Evolutionary conservation across 345 rosid species (phyloP).

Genomic region (Eucalyptus microcorys): DNA sequence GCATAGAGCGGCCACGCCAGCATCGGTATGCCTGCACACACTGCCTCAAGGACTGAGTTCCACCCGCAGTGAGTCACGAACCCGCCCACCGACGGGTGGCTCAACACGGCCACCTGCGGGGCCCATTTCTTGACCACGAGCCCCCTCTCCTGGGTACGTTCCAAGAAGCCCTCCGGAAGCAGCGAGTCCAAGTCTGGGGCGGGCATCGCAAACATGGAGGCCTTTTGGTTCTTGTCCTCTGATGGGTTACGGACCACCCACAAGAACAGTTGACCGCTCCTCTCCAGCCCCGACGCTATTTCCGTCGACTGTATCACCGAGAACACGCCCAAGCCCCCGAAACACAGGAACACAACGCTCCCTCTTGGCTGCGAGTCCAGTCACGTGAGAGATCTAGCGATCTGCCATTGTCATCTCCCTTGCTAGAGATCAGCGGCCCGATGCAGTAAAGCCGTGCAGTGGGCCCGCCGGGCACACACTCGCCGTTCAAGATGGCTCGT

Average conservation of each 20-base stretch:
- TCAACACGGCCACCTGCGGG: conserved; percentile 5
- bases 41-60: conserved; percentile 19
- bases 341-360: conserved; percentile 44
- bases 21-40: not conserved
- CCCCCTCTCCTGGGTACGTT: conserved; percentile 15
- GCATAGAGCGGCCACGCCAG: conserved; percentile 39
- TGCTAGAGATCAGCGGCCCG: conserved; percentile 35
- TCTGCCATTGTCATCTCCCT: not conserved
- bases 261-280: conserved; percentile 31
- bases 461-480: conserved; percentile 9
- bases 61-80: conserved; percentile 21
- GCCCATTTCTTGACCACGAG: conserved; percentile 11
- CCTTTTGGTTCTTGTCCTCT: not conserved
- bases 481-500: conserved; percentile 26
- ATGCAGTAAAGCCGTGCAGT: conserved; percentile 34
- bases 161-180: conserved; percentile 35
- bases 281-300: conserved; percentile 39
- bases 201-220: not conserved
- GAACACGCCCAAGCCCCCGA: conserved; percentile 50
- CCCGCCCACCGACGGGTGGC: conserved; percentile 3
- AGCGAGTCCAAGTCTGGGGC: conserved; percentile 14
- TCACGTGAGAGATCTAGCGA: conserved; percentile 17
- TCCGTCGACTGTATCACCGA: conserved; percentile 18
- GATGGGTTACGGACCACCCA: conserved; percentile 50
- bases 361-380: conserved; percentile 32